A percentile compares a stretch with the other conserved stretches of the same genome.
phyloP scores from a whole-genome alignment of 192 early-diverging fungal species.

The Chytriomyces sp. region DNA sequence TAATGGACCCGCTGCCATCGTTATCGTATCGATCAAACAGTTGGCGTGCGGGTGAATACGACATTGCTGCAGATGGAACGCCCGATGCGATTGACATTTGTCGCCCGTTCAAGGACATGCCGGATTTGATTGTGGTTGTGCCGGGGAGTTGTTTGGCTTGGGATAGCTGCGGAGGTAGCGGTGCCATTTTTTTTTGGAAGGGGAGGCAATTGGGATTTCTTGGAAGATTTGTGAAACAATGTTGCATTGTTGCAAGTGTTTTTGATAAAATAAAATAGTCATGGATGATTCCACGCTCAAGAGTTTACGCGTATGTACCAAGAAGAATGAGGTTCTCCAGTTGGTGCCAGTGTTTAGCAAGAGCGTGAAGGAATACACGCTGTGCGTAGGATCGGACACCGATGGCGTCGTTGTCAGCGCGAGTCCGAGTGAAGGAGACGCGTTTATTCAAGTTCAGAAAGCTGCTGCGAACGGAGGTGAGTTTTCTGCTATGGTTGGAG shows the following conservation, averaged over 20 bases:
- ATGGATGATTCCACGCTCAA: conserved; percentile 64
- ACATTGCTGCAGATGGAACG: background rate
- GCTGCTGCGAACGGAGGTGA: conserved; percentile 38
- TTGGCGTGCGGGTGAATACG: background rate
- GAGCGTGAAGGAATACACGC: conserved; percentile 35
- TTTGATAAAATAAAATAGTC: too few relatives aligned
- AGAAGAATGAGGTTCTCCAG: conserved; percentile 22
- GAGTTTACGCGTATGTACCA: conserved; percentile 27
- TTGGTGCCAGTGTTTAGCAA: conserved; percentile 41
- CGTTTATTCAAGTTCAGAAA: conserved; percentile 52
- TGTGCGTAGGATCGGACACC: conserved; percentile 35
- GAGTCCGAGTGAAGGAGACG: conserved; percentile 47
- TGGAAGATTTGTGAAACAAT: too few relatives aligned
- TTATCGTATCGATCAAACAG: conserved; percentile 43
- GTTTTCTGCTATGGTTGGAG: background rate
- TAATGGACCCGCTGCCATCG: conserved; percentile 41
- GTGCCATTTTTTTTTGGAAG: conserved; percentile 21
- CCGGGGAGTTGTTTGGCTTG: conserved; percentile 10
- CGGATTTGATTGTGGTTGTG: background rate
- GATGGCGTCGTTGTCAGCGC: conserved; percentile 44
- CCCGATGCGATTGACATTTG: background rate
- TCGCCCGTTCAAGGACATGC: conserved; percentile 1
- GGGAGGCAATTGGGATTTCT: background rate
- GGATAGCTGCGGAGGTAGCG: conserved; percentile 11
- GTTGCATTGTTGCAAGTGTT: too few relatives aligned